Conservation (phyloP, 306 rosid species). For the Glycyrrhiza uralensis region DNA sequence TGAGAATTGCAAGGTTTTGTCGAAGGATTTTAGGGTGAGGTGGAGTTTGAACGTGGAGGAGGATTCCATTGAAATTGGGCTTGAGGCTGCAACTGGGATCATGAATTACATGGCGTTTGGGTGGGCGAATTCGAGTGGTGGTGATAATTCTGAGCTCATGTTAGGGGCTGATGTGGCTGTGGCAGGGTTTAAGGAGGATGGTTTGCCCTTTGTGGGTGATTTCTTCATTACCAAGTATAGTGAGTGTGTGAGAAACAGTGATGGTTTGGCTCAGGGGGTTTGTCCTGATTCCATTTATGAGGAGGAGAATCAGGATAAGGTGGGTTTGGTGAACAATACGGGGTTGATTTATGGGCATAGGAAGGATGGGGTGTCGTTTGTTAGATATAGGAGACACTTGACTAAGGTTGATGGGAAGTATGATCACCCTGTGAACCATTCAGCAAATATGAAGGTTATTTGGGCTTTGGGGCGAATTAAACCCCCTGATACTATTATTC, state of each 20-base stretch:
- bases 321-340: conserved; percentile 39
- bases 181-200: conserved; percentile 64
- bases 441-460: conserved; percentile 55
- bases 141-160: conserved; percentile 44
- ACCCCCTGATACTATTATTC: conserved; percentile 68
- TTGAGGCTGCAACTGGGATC: conserved; percentile 66
- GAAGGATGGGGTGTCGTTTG: conserved; percentile 52
- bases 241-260: conserved; percentile 47
- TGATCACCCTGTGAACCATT: conserved; percentile 57
- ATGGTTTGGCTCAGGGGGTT: conserved; percentile 57
- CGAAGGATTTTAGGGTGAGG: conserved; percentile 51
- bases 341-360: conserved; percentile 63
- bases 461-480: conserved; percentile 74
- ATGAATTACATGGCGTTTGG: conserved; percentile 81
- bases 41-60: conserved; percentile 58
- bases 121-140: conserved; percentile 53
- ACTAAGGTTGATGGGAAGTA: conserved; percentile 43
- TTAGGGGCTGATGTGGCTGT: conserved; percentile 69
- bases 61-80: conserved; percentile 57
- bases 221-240: conserved; percentile 64
- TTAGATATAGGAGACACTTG: conserved; percentile 64
- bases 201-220: conserved; percentile 65
- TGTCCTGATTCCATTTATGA: conserved; percentile 69
- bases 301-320: conserved; percentile 19
- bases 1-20: conserved; percentile 63